phyloP scores from a whole-genome alignment of 108 stramenopile genomes.

The Skeletonema grethae region DNA sequence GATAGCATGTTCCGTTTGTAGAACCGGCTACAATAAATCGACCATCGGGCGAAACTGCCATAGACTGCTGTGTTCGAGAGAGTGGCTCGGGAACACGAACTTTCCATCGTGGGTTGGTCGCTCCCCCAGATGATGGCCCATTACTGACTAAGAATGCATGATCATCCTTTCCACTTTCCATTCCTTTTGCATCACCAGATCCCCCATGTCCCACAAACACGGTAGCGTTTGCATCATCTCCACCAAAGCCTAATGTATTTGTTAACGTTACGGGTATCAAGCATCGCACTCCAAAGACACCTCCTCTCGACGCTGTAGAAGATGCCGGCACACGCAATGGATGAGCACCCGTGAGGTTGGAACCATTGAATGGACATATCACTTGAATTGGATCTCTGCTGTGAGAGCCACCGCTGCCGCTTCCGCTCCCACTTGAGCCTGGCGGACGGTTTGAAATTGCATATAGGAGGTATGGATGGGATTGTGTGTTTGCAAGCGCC shows the following conservation, averaged over 20 bases:
- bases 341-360: conserved; percentile 28
- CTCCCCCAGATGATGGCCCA: conserved; percentile 12
- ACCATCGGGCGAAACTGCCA: conserved; percentile 70
- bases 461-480: conserved; percentile 32
- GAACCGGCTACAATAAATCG: conserved; percentile 66
- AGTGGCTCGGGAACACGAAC: conserved; percentile 72
- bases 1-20: conserved; percentile 59
- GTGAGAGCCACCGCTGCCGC: conserved; percentile 15
- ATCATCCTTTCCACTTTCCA: conserved; percentile 26
- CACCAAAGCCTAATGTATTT: conserved; percentile 13
- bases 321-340: conserved; percentile 14
- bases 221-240: conserved; percentile 18
- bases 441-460: conserved; percentile 34
- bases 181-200: conserved; percentile 4
- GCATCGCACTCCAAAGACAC: conserved; percentile 29
- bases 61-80: conserved; percentile 39
- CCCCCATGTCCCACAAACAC: conserved; percentile 39
- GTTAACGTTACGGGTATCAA: conserved; percentile 22
- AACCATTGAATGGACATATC: conserved; percentile 47
- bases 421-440: conserved; percentile 9
- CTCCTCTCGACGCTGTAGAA: conserved; percentile 9
- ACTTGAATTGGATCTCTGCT: conserved; percentile 41
- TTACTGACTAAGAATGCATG: conserved; percentile 31
- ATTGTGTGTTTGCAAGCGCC: not conserved
- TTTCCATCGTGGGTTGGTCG: conserved; percentile 58